Conservation (phyloP, 2,329 filamentous ascomycete species). For the Coleophoma eucalyptorum region DNA sequence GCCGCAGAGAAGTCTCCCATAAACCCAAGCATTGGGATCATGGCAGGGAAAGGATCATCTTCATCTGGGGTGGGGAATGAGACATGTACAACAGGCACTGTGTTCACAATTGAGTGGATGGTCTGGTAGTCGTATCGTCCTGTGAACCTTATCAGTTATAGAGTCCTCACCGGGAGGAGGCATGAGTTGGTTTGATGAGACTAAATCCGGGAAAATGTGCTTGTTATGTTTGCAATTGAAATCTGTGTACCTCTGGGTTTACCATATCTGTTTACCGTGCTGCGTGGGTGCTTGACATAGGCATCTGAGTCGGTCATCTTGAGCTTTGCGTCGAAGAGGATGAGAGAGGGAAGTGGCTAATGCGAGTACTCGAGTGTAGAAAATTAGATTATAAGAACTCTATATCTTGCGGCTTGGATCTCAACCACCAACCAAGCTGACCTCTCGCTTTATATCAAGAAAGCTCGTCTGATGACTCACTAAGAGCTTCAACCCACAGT, state of each 20-base stretch:
- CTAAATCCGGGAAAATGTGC: too few relatives aligned
- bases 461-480: background rate
- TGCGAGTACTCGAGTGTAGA: too few relatives aligned
- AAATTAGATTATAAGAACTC: too few relatives aligned
- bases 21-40: slow-evolving; percentile 82
- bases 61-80: slow-evolving; percentile 64
- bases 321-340: background rate
- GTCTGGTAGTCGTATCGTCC: slow-evolving; percentile 68
- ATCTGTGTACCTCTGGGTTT: slow-evolving; percentile 15
- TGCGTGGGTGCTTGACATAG: slow-evolving; percentile 19
- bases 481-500: background rate
- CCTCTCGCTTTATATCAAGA: too few relatives aligned
- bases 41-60: slow-evolving; percentile 38
- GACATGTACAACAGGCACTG: slow-evolving; percentile 71
- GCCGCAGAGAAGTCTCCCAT: slow-evolving; percentile 68
- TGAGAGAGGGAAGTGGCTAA: background rate
- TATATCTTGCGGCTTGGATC: too few relatives aligned
- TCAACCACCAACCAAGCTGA: too few relatives aligned
- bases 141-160: slow-evolving; percentile 28
- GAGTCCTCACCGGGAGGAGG: background rate
- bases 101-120: slow-evolving; percentile 75
- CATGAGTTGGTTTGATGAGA: too few relatives aligned
- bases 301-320: background rate
- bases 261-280: slow-evolving; percentile 19
- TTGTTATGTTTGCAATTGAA: background rate